phyloP scores from a whole-genome alignment of 2,329 filamentous ascomycete genomes.

The Exophiala sp. region DNA sequence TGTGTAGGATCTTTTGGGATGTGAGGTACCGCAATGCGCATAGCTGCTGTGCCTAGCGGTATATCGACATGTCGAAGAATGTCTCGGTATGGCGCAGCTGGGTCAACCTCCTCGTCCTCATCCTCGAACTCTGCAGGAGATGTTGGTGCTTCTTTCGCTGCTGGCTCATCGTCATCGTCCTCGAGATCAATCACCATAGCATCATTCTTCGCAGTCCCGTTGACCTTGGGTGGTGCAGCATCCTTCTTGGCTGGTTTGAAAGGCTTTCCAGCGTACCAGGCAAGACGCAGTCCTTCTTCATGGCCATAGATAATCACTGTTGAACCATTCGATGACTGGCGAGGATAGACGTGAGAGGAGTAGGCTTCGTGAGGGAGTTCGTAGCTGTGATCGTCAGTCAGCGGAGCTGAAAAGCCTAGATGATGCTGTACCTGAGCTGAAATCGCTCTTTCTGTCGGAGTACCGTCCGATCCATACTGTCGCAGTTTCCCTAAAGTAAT shows the following conservation, averaged over 20 bases:
- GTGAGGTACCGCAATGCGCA: conserved; percentile 49
- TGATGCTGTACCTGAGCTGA: conserved; percentile 39
- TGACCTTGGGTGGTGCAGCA: conserved; percentile 35
- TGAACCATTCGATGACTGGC: conserved; percentile 58
- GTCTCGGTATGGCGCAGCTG: conserved; percentile 51
- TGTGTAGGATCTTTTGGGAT: conserved; percentile 35
- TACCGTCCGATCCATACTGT: conserved; percentile 36
- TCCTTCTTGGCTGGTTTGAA: conserved; percentile 38
- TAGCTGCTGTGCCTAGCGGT: conserved; percentile 51
- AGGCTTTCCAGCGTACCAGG: conserved; percentile 58
- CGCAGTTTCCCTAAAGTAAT: neutral
- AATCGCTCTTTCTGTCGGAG: conserved; percentile 39
- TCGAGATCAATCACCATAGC: conserved; percentile 56
- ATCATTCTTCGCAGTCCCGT: conserved; percentile 41
- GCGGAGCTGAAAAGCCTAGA: neutral
- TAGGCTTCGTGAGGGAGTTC: conserved; percentile 58
- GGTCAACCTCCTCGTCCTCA: conserved; percentile 58
- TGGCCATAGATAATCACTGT: conserved; percentile 60
- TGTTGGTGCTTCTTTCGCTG: conserved; percentile 24
- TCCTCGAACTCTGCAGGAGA: conserved; percentile 46
- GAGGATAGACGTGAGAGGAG: conserved; percentile 56
- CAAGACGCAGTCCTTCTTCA: conserved; percentile 54
- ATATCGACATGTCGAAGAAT: conserved; percentile 56
- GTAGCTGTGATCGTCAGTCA: conserved; percentile 46
- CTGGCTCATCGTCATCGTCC: conserved; percentile 53